phyloP scores from a whole-genome alignment of 768 basidiomycete species.

The Suillus alpinus region DNA sequence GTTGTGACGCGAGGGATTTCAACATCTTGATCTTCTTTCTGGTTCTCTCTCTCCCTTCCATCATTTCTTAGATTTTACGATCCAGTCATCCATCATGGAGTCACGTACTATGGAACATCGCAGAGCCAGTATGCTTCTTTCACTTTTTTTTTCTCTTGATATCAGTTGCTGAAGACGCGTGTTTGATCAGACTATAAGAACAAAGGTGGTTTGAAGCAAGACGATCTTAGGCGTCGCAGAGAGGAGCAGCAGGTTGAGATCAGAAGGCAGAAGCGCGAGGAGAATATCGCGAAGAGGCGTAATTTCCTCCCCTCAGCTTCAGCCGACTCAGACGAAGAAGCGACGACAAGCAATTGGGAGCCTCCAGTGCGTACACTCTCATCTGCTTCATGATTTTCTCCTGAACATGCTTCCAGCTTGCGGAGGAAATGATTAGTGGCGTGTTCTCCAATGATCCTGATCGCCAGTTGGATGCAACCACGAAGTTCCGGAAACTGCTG shows the following conservation, averaged over 20 bases:
- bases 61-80: conserved; percentile 8
- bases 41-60: conserved; percentile 10
- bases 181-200: conserved; percentile 76
- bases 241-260: conserved; percentile 99
- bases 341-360: conserved; percentile 67
- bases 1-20: conserved; percentile 17
- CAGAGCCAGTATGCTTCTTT: conserved; percentile 56
- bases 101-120: conserved; percentile 74
- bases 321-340: conserved; percentile 91
- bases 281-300: conserved; percentile 96
- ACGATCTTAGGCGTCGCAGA: conserved; percentile 92
- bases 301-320: conserved; percentile 79
- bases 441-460: conserved; percentile 93
- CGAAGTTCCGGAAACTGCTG: conserved; percentile 96
- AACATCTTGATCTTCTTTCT: conserved; percentile 8
- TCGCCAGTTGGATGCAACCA: conserved; percentile 93
- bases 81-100: conserved; percentile 38
- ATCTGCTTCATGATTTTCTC: conserved; percentile 10
- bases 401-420: conserved; percentile 47
- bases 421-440: conserved; percentile 88
- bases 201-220: conserved; percentile 84
- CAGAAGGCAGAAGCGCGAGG: conserved; percentile 96
- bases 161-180: conserved; percentile 36
- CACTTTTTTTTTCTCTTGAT: conserved; percentile 4
- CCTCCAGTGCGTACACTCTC: conserved; percentile 51